phyloP scores from a whole-genome alignment of 805 yeast species.

The Pichia deserticola region DNA sequence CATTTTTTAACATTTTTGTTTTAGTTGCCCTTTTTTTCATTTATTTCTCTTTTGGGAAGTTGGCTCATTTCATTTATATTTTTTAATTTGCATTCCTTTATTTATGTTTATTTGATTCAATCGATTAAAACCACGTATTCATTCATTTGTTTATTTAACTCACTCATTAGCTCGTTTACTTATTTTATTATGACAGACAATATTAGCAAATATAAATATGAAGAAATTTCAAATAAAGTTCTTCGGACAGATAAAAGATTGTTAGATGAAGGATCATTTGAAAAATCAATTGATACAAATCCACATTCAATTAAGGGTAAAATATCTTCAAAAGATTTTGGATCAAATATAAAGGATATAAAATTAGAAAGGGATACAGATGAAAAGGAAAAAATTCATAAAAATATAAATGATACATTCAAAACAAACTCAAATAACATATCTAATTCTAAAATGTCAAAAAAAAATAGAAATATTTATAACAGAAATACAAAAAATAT shows the following conservation, averaged over 20 bases:
- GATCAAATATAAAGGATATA: slow-evolving; percentile 20
- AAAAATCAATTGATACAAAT: slow-evolving; percentile 44
- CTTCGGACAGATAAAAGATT: slow-evolving; percentile 50
- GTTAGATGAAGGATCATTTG: slow-evolving; percentile 34
- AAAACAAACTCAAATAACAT: not conserved
- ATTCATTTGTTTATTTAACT: too few relatives aligned
- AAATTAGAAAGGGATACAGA: slow-evolving; percentile 11
- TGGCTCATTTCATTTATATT: too few relatives aligned
- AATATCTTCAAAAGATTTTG: slow-evolving; percentile 66
- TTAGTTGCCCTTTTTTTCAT: too few relatives aligned
- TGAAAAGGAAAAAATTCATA: slow-evolving; percentile 11
- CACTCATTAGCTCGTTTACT: too few relatives aligned
- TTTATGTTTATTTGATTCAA: too few relatives aligned
- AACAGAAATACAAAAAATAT: slow-evolving; percentile 10
- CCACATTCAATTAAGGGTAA: slow-evolving; percentile 72
- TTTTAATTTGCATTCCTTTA: too few relatives aligned
- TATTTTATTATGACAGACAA: slow-evolving; percentile 7
- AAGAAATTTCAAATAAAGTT: slow-evolving; percentile 75
- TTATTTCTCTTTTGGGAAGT: too few relatives aligned
- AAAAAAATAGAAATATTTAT: not conserved
- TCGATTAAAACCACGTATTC: too few relatives aligned
- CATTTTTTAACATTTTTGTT: too few relatives aligned
- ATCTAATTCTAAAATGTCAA: not conserved
- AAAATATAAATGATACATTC: not conserved
- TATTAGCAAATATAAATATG: slow-evolving; percentile 43